Base-by-base conservation (phyloP, 345 rosid genomes). In the Eucalyptus marginata region DNA sequence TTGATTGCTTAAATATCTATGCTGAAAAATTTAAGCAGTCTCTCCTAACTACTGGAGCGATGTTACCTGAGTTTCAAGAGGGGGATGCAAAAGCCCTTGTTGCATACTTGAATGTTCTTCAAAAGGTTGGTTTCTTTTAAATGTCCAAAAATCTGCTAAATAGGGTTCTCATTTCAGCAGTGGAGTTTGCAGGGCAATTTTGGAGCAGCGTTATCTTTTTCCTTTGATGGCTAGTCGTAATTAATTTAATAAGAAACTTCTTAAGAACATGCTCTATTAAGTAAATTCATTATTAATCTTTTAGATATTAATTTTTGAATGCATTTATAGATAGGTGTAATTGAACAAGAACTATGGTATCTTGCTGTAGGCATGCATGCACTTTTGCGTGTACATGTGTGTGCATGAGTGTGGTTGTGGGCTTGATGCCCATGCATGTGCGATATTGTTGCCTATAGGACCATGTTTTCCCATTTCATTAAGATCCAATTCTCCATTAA, bases 71-170 rank as follows among this genome's bases (percentile, higher is more conserved):
- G 88, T 95, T 97, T 87, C 96, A 93, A 90, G 99, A 96, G 90
- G 99, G 99, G 47, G 99, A 97, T 91, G 98, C 99, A 90, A 95
- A 94, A 92, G 99, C 98, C 59, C 97, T 97, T 91, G 99, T 95
- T 91, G 99, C 99, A 81, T 97, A 97, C 94, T 91, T 96, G 94
- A 93, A 96, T 92, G 97, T 97, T 90, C 98, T 97, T 92, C 98
- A 92, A 91, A 96, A 97, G 99, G 99, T 96, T 89, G 88, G 66
- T 49, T 50, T 76, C 79, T 92, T 44, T 89, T 83, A 29, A 52
- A 54, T 83, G 13, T 12, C 22, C 31, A n/a, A 85, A 81, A 47
- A 85, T 85, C 86, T 85, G 86, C 56, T 76, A 76, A 43, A 36
- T 36, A 76, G 83, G 83, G 83, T 76, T 76, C 46, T 76, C 83